Evolutionary conservation across 768 basidiomycete species (phyloP), one percentile per base, ranked within the genome.

Genomic region (Cystofilobasidium ferigula): DNA sequence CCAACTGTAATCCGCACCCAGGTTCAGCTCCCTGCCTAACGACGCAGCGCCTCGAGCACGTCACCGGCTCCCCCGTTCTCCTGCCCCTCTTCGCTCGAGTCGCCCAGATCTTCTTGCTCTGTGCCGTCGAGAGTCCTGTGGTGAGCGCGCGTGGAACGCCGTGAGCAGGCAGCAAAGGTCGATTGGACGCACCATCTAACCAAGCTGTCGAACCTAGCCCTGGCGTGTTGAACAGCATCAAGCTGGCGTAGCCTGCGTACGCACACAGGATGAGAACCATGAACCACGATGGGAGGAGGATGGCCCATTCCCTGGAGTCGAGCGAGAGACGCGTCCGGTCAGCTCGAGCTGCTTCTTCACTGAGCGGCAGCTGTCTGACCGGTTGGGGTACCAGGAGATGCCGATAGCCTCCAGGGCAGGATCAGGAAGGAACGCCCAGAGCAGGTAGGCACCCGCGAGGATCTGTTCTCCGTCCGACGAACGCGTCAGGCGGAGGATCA

Each of bases 221-320:
- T 2, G 76, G 76, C 5, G 74, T 75, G 45, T 65, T 53, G 62
- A 70, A 73, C 5, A 70, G 69, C 65, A 70, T 71, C 22, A 76
- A 40, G 14, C 69, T 71, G 2, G 70, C 67, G 45, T 76, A 76
- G 16, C 61, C 47, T 42, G 69, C 69, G 63, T 76, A 76, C 12
- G 76, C 67, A 32, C 73, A 51, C 0, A 73, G 65, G n/a, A 76
- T 71, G 45, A 75, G 35, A n/a, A 73, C 47, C 71, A 76, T 74
- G 9, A 73, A 42, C 51, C 69, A 75, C 20, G 72, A 71, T 2
- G 76, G 76, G 0, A 75, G 59, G 38, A 76, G 64, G 20, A 75
- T 61, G 2, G 73, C 71, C 76, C 76, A 76, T 60, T 74, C 72
- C 45, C 76, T 76, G 58, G 8, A 18, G 5, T 22, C 8, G 36